Evolutionary conservation across 768 basidiomycete species (phyloP).

Genomic region (Auricularia cornea): DNA sequence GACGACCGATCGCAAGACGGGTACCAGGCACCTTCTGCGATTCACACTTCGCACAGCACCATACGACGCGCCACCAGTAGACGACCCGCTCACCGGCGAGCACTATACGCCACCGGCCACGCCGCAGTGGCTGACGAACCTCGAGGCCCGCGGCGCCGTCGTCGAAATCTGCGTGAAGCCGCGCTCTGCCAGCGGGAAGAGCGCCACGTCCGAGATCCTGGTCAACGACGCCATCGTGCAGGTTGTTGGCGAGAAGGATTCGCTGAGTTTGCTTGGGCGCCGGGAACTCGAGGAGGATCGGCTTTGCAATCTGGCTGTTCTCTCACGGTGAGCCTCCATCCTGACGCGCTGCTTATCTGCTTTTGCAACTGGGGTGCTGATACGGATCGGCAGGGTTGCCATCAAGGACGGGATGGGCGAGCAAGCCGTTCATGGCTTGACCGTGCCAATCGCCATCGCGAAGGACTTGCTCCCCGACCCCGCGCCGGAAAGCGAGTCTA

Average conservation of each 20-base stretch:
- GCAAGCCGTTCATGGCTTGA: neutral
- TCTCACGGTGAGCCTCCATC: constrained; percentile 48
- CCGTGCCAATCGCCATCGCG: neutral
- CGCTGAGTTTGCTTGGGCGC: constrained; percentile 29
- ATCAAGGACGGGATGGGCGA: neutral
- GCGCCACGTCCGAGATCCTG: constrained; percentile 20
- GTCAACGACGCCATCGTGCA: constrained; percentile 32
- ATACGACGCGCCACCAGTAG: constrained; percentile 64
- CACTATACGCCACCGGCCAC: constrained; percentile 47
- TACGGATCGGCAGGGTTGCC: neutral
- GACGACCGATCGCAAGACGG: constrained; percentile 51
- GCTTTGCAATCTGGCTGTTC: constrained; percentile 53
- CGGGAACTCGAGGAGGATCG: constrained; percentile 72
- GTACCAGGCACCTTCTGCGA: constrained; percentile 65
- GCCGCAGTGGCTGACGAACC: constrained; percentile 63
- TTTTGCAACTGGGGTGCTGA: neutral
- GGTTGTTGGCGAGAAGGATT: constrained; percentile 66
- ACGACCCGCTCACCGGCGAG: constrained; percentile 75
- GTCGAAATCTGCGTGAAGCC: constrained; percentile 52
- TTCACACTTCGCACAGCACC: constrained; percentile 77
- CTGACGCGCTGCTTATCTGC: neutral
- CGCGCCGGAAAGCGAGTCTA: neutral
- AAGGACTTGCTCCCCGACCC: constrained; percentile 1
- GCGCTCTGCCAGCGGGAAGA: constrained; percentile 26
- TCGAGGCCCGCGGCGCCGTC: constrained; percentile 47